Base-by-base conservation (phyloP, 192 early-diverging fungal genomes). In the Coemansia sp. region DNA sequence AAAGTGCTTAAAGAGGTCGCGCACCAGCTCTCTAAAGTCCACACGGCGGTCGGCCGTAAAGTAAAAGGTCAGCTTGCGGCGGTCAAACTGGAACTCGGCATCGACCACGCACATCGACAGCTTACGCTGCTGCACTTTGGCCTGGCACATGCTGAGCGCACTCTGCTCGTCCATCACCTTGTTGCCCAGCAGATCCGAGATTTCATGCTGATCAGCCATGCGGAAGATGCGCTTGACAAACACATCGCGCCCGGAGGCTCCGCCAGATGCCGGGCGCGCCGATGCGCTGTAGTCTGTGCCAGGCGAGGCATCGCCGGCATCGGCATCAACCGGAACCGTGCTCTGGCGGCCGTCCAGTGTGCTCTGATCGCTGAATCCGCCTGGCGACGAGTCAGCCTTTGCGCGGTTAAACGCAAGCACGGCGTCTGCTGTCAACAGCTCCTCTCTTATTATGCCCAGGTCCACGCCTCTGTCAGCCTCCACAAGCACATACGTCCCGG, bases 41-140 rank as follows among this genome's bases (percentile, higher is more conserved):
- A 98, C 92, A 34, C 96, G 88, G 67, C 91, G 87, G 46, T 94
- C 93, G 10, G 94, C 93, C 5, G 91, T 87, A 82, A 95, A 98
- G 73, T 95, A 95, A 53, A 97, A 98, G 1, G 95, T 97, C 49
- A 98, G 82, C 85, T 98, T 98, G 64, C 93, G 87, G 15, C 96
- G 86, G 76, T 98, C 95, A 88, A 95, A 98, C 79, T 98, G 97
- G 63, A 93, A 98, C 80, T 98, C 97, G 19, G 97, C 97, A 69
- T 97, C 94, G 1, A 95, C 91, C 22, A 98, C 89, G 60, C 92
- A 87, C 97, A 98, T 98, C 15, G 93, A 90, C 31, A 98, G 82
- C 65, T 90, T 91, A 79, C 90, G 91, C 62, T 93, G 89, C 56
- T 89, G 82, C 51, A 94, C 95, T 74, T 95, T 97, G 37, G 78